Conservation (phyloP, 805 yeast genomes). For the Candida odintsovae region DNA sequence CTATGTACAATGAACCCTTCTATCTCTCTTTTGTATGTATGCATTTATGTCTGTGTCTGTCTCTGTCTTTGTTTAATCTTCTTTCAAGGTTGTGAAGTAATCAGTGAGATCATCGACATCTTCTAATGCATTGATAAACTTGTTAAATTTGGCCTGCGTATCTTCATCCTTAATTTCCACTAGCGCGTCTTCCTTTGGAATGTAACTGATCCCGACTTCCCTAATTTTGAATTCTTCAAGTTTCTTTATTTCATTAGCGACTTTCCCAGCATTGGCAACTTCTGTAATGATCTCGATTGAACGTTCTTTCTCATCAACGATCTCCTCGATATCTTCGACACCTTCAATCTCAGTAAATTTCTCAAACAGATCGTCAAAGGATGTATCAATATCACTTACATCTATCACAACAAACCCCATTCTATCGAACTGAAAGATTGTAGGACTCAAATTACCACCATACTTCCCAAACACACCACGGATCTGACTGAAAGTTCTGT, state of each 20-base stretch:
- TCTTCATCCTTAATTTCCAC: constrained; percentile 52
- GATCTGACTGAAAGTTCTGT: constrained; percentile 70
- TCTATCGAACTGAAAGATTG: constrained; percentile 69
- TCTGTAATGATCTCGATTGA: constrained; percentile 54
- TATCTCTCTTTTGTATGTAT: no score
- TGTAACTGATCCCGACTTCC: constrained; percentile 66
- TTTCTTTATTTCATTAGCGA: constrained; percentile 53
- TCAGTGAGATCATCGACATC: constrained; percentile 82
- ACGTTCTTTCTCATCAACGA: constrained; percentile 21
- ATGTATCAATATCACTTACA: constrained; percentile 23
- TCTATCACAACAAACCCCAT: constrained; percentile 67
- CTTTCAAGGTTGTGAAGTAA: constrained; percentile 61
- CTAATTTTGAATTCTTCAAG: constrained; percentile 43
- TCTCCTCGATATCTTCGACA: constrained; percentile 69
- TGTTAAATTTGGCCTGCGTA: constrained; percentile 43
- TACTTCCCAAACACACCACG: constrained; percentile 69
- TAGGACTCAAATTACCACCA: constrained; percentile 69
- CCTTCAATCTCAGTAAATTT: constrained; percentile 64
- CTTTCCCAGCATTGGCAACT: constrained; percentile 52
- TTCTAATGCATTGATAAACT: constrained; percentile 57
- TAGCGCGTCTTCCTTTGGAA: constrained; percentile 55
- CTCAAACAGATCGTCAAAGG: constrained; percentile 68
- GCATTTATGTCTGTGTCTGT: background rate
- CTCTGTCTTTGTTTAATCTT: background rate
- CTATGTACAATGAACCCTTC: background rate